Evolutionary conservation across 2,329 filamentous ascomycete genomes (phyloP), one percentile per base, ranked within the genome.

Genomic region (Exophiala spinifera): DNA sequence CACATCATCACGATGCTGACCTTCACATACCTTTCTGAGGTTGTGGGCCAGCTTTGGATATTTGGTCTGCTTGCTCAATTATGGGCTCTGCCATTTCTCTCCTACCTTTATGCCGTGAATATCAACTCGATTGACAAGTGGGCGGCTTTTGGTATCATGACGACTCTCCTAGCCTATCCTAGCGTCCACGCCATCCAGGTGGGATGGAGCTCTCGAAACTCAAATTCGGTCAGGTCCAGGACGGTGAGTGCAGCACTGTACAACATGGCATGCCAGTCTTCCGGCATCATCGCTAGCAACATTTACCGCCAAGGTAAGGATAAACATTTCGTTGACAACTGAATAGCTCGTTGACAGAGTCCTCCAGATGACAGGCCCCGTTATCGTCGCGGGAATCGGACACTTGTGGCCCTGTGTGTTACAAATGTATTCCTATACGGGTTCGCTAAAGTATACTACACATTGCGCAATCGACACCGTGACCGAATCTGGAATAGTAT

Each of bases 1-100:
- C 81, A 82, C 63, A 82, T 84, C 53, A 56, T 81, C 49, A 81
- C 80, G 36, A 72, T 86, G 49, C 74, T 86, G 1, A 79, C 83
- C 7, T 44, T 71, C 7, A 68, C 69, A 3, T 71, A 70, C 25
- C 42, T 63, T 1, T 62, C 69, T 3, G 64, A 72, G 55, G 50
- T 68, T 25, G 55, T 74, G n/a, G 73, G 74, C 46, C 73, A 80
- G 58, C 70, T 76, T 21, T 70, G 74, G 17, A 67, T 79, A 33
- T 58, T 78, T 3, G 74, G 75, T 1, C 74, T 76, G 2, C 60
- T 75, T 2, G 74, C 73, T 13, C 77, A 79, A 59, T 69, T 79
- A 23, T 80, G 77, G 78, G 74, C 74, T 37, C 69, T 80, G 44
- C 78, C 78, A 1, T 76, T 75, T 67, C 65, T 80, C 1, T 66